phyloP scores from a whole-genome alignment of 2,329 filamentous ascomycete genomes.

The Pestalotiopsis sp. region DNA sequence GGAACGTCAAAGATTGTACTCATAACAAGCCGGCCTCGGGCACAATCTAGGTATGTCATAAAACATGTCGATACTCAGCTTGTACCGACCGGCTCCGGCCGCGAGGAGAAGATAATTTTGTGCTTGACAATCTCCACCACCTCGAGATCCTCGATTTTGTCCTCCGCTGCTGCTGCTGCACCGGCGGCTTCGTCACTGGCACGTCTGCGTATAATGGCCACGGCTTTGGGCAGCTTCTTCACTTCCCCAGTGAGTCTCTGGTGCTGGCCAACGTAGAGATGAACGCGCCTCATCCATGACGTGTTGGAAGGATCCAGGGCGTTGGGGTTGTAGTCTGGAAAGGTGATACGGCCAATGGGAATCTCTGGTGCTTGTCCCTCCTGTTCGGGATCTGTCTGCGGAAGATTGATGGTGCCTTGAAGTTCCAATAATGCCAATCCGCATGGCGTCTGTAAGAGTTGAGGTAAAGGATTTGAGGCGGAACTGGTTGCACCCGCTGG shows the following conservation, averaged over 20 bases:
- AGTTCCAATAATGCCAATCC: constrained; percentile 90
- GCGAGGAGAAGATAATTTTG: constrained; percentile 81
- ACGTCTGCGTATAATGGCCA: constrained; percentile 75
- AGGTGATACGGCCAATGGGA: constrained; percentile 73
- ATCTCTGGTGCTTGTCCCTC: constrained; percentile 41
- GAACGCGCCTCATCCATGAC: constrained; percentile 87
- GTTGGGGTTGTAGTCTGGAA: constrained; percentile 71
- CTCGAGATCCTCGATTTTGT: constrained; percentile 64
- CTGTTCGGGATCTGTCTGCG: constrained; percentile 41
- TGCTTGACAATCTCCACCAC: constrained; percentile 85
- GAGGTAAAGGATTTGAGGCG: constrained; percentile 65
- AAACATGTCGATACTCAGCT: constrained; percentile 24
- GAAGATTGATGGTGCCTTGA: constrained; percentile 86
- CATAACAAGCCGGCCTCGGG: neutral
- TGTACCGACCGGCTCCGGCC: constrained; percentile 81
- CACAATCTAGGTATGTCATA: neutral
- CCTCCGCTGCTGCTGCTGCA: constrained; percentile 28
- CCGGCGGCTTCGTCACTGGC: constrained; percentile 42
- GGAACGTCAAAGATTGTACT: too few species aligned
- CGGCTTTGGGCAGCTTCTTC: constrained; percentile 77
- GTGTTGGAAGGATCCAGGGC: constrained; percentile 52
- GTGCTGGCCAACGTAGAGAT: constrained; percentile 85
- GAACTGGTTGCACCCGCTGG: constrained; percentile 22
- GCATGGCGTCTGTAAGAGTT: constrained; percentile 84
- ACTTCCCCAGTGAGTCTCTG: constrained; percentile 89